Base-by-base conservation (phyloP, 2,329 filamentous ascomycete genomes). In the Helotiales sp. region DNA sequence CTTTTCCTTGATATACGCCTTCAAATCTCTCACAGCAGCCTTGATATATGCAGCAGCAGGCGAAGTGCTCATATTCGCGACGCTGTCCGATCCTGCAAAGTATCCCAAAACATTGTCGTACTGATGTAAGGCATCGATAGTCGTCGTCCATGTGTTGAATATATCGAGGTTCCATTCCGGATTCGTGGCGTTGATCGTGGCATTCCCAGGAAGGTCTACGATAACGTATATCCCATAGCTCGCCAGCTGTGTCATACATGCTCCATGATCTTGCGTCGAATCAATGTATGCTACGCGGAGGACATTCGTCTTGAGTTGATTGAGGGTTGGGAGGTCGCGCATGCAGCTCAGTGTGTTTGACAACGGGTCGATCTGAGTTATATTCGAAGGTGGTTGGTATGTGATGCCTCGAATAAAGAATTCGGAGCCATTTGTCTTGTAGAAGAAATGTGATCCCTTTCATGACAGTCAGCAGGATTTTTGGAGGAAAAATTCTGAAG, bases 221-320 rank as follows among this genome's bases (percentile, higher is more conserved):
- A 93, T 87, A 55, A 91, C 75, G 71, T 95, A 95, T 71, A 96
- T 93, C 55, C 89, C 89, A 36, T 84, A 87, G 65, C 91, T 84
- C 46, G 83, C 82, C 60, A 89, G 76, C 34, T 78, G 76, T 52
- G 75, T 77, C 86, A 89, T 89, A 75, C 86, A 89, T 63, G 81
- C 79, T 67, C 87, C 83, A 72, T 89, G 86, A 72, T 84, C 72
- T 60, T 77, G 74, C 48, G 82, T 81, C 78, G 88, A 88, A 75
- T 89, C 86, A 64, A 89, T 81, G 2, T 83, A 86, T 79, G 89
- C 89, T 58, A 89, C 82, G 73, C 86, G 86, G 67, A 89, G 76
- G 44, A 86, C 87, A 76, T 89, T 89, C 71, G 89, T 76, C 44
- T 85, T 85, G 50, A 89, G 76, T 62, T 85, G 78, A 74, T 85